phyloP scores from a whole-genome alignment of 257 asterid species.

The Nicotiana knightiana region DNA sequence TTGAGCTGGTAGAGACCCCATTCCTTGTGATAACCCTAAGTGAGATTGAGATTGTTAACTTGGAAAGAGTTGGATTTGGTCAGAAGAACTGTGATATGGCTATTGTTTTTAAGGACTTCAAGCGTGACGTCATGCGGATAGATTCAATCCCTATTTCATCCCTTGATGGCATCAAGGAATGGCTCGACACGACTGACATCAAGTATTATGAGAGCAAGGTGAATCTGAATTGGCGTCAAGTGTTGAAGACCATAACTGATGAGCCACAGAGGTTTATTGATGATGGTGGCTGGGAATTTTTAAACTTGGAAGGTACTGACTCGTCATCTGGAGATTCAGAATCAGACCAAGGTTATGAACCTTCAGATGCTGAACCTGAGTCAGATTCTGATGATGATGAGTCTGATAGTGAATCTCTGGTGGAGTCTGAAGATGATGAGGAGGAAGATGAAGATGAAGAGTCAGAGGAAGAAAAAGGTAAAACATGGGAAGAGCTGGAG shows the following conservation, averaged over 20 bases:
- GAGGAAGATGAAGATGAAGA: slow-evolving; percentile 18
- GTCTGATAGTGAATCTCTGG: slow-evolving; percentile 24
- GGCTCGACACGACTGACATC: slow-evolving; percentile 28
- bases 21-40: slow-evolving; percentile 21
- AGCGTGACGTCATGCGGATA: slow-evolving; percentile 24
- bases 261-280: slow-evolving; percentile 24
- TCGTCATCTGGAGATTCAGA: slow-evolving; percentile 23
- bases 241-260: slow-evolving; percentile 22
- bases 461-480: slow-evolving; percentile 23
- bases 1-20: slow-evolving; percentile 23
- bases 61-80: slow-evolving; percentile 28
- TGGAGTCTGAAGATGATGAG: slow-evolving; percentile 22
- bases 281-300: slow-evolving; percentile 32
- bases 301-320: slow-evolving; percentile 24
- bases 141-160: slow-evolving; percentile 21
- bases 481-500: slow-evolving; percentile 28
- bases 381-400: slow-evolving; percentile 35
- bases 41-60: slow-evolving; percentile 29
- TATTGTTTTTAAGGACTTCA: slow-evolving; percentile 29
- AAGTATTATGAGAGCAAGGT: slow-evolving; percentile 30
- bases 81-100: slow-evolving; percentile 30
- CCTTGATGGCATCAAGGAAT: slow-evolving; percentile 28
- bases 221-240: slow-evolving; percentile 27
- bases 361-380: slow-evolving; percentile 24
- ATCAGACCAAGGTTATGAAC: slow-evolving; percentile 24